A percentile compares a stretch with the other conserved stretches of the same genome.
These are phyloP conservation scores for Xylariales sp. DNA, from an alignment of 2,329 filamentous ascomycete genomes.

Conservation along the genomic window DNA sequence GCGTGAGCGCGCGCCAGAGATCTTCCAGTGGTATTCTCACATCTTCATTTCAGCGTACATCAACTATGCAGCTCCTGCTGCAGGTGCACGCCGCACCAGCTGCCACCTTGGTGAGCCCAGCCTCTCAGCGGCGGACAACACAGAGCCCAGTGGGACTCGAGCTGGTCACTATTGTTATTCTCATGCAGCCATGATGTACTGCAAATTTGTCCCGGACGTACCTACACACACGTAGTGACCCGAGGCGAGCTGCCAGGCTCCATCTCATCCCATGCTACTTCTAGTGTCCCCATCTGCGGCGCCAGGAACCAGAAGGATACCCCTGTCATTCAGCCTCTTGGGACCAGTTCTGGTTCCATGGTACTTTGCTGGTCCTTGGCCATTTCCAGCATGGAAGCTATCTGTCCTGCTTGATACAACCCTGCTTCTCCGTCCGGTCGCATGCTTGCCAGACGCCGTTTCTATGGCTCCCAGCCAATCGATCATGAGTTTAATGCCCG, in stretches of 20 bases:
- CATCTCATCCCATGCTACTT: no score
- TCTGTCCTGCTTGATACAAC: slow-evolving; percentile 13
- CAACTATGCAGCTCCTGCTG: slow-evolving; percentile 16
- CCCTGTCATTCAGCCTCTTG: slow-evolving; percentile 1
- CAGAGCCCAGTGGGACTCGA: slow-evolving; percentile 12
- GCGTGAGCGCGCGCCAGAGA: not conserved
- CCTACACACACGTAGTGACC: no score
- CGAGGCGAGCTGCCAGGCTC: not conserved
- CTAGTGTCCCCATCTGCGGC: no score
- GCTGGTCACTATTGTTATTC: slow-evolving; percentile 13
- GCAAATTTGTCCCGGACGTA: no score
- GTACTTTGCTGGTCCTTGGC: no score
- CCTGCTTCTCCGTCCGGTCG: slow-evolving; percentile 22
- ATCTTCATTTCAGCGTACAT: slow-evolving; percentile 24
- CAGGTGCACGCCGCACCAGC: no score
- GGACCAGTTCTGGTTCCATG: not conserved
- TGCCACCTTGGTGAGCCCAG: no score
- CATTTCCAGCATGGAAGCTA: no score
- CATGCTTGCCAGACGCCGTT: slow-evolving; percentile 23
- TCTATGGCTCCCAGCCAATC: slow-evolving; percentile 23
- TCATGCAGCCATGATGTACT: slow-evolving; percentile 10
- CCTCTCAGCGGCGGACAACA: slow-evolving; percentile 7
- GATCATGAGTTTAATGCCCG: slow-evolving; percentile 17
- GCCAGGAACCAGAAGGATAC: not conserved
- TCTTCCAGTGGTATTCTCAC: slow-evolving; percentile 11